Evolutionary conservation across 805 yeast genomes (phyloP), one percentile per base, ranked within the genome.

Genomic region (Blastobotrys parvus): DNA sequence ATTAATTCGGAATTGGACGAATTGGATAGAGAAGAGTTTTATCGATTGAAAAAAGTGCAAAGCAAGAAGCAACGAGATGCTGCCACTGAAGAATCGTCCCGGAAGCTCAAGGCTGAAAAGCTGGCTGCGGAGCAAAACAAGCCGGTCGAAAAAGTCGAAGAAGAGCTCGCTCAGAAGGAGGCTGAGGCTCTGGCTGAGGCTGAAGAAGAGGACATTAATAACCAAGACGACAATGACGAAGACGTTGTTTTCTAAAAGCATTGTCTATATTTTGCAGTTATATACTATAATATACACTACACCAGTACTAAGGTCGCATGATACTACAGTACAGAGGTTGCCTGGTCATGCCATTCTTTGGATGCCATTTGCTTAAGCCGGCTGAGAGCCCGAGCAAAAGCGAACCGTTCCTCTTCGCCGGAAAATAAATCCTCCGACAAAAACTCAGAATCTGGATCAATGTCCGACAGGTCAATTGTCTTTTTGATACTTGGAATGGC

Each of bases 1-100:
- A 90, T 90, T 71, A 89, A 88, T 64, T 84, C 95, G 27, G 98
- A 90, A 65, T 75, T 90, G 60, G 98, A 92, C 66, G 98, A 90
- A 68, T 75, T 92, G 63, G 97, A 92, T 63, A 83, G 98, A 75
- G 98, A 90, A 68, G 98, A 90, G 67, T 90, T 90, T 61, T 92
- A 89, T 69, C 75, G 98, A 58, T 77, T 90, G 69, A 92, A 92
- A 72, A 90, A 90, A 66, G 96, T 90, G 42, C 95, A 88, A 64
- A 94, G 85, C 59, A 87, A 86, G 80, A 88, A 88, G 65, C 94
- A 87, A 65, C 74, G 77, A 45, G 90, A 84, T 42, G 74, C 72
- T 17, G 88, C 85, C 3, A 74, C 71, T 18, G 71, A 72, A 20
- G 92, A 81, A 50, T 62, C 61, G 16, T 60, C 55, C 51, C 45